Evolutionary conservation across 2,329 filamentous ascomycete species (phyloP).

Genomic region (Clonostachys byssicola): DNA sequence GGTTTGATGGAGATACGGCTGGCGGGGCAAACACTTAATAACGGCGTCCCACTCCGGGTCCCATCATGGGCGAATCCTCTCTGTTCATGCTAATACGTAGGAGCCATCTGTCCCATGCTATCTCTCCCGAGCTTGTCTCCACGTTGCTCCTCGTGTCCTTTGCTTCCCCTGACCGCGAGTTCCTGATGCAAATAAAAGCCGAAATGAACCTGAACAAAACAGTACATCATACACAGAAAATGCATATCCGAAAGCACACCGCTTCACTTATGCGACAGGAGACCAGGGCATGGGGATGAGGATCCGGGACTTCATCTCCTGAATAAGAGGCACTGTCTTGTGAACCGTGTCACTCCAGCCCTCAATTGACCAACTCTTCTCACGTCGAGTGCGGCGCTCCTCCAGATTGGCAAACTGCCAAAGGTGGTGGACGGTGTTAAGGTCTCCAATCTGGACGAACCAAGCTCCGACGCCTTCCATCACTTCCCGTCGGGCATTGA

Average conservation of each 20-base stretch:
- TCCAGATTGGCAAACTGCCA: slow-evolving; percentile 99
- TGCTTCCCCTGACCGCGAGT: no score
- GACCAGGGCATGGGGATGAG: slow-evolving; percentile 96
- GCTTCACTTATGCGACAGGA: slow-evolving; percentile 64
- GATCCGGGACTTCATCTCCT: slow-evolving; percentile 92
- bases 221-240: no score
- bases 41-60: no score
- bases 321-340: slow-evolving; percentile 96
- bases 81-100: no score
- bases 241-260: neutral
- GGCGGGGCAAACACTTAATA: no score
- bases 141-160: no score
- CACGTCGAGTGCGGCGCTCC: slow-evolving; percentile 82
- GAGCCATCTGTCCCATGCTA: no score
- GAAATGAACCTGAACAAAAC: no score
- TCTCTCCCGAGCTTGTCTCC: no score
- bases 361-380: slow-evolving; percentile 92
- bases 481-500: slow-evolving; percentile 87
- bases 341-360: slow-evolving; percentile 98
- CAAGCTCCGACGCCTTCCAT: slow-evolving; percentile 98
- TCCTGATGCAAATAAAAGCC: no score
- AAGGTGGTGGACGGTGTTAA: slow-evolving; percentile 96
- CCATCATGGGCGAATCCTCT: no score
- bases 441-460: slow-evolving; percentile 97
- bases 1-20: no score